These are phyloP conservation scores for Turnera subulata DNA, from an alignment of 345 rosid species.

Conservation along the genomic window DNA sequence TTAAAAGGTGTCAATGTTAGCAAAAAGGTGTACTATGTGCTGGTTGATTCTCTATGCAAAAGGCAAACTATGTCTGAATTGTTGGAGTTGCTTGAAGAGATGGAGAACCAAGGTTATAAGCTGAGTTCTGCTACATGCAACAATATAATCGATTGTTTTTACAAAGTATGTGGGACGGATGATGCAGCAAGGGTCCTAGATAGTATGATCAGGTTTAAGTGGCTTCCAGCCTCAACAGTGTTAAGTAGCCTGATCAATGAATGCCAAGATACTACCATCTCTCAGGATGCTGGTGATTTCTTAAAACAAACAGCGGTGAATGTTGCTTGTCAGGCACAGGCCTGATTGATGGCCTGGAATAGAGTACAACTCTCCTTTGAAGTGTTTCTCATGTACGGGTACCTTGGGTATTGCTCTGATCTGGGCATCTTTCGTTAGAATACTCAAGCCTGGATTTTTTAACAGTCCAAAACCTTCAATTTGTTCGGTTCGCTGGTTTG, in stretches of 20 bases:
- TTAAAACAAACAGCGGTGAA: slow-evolving; percentile 20
- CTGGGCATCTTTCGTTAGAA: too few relatives aligned
- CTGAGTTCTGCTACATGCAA: slow-evolving; percentile 47
- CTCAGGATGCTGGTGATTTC: slow-evolving; percentile 11
- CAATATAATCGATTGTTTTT: slow-evolving; percentile 39
- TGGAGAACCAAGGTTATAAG: slow-evolving; percentile 36
- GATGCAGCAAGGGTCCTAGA: slow-evolving; percentile 50
- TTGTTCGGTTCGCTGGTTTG: too few relatives aligned
- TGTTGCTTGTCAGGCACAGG: slow-evolving; percentile 16
- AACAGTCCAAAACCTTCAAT: too few relatives aligned
- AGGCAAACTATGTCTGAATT: slow-evolving; percentile 16
- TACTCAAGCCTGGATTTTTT: too few relatives aligned
- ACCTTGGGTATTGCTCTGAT: too few relatives aligned
- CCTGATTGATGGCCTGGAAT: not conserved
- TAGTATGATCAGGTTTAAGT: slow-evolving; percentile 42
- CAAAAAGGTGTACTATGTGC: slow-evolving; percentile 16
- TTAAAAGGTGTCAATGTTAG: slow-evolving; percentile 38
- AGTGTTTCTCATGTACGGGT: too few relatives aligned
- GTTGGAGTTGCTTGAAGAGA: slow-evolving; percentile 30
- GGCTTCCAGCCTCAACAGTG: slow-evolving; percentile 43
- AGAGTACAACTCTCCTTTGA: too few relatives aligned
- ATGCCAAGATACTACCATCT: slow-evolving; percentile 10
- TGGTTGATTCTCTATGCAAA: slow-evolving; percentile 30
- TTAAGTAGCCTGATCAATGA: slow-evolving; percentile 24
- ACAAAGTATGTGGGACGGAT: slow-evolving; percentile 37